Base-by-base conservation (phyloP, 2,329 filamentous ascomycete genomes). In the Elsinoe batatas region DNA sequence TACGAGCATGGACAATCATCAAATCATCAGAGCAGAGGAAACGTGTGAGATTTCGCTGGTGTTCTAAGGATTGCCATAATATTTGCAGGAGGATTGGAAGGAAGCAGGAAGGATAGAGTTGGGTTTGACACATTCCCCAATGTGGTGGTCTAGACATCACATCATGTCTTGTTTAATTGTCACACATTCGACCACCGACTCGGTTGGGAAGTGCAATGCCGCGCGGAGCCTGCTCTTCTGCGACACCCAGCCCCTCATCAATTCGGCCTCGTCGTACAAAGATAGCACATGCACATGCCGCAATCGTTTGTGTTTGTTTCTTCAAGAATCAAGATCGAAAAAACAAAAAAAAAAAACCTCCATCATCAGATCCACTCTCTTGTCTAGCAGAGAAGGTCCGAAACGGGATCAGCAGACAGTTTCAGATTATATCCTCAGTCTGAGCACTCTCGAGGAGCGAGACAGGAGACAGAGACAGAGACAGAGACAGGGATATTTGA, bases 341-440 rank as follows among this genome's bases (percentile, higher is more conserved):
- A 22, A 22, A 50, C 20, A 17, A 20, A 32, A 50, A 26, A 37
- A 50, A 32, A 32, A n/a, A 33, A 6, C 5, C 40, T 8, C n/a
- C 46, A 37, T 36, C 46, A 22, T 37, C 47, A 32, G 47, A 51
- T 51, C 47, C 47, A 51, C 47, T 51, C 47, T 17, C 47, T 22
- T 22, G 40, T 22, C 38, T 30, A 18, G 18, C 26, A 33, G n/a
- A 18, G 6, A 6, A 12, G 15, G 32, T 51, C 47, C 47, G 47
- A 51, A 51, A 51, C 47, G 18, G 26, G 47, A 51, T 51, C 47
- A 37, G 47, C 47, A 33, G 47, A 18, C 47, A 33, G 38, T 51
- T 33, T 51, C 33, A 51, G 38, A 51, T 30, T 8, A 2, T 7
- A 2, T 8, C 26, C 26, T 30, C 26, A 30, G 4, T 30, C 26